phyloP scores from a whole-genome alignment of 805 yeast species.

The Candida peoriensis region DNA sequence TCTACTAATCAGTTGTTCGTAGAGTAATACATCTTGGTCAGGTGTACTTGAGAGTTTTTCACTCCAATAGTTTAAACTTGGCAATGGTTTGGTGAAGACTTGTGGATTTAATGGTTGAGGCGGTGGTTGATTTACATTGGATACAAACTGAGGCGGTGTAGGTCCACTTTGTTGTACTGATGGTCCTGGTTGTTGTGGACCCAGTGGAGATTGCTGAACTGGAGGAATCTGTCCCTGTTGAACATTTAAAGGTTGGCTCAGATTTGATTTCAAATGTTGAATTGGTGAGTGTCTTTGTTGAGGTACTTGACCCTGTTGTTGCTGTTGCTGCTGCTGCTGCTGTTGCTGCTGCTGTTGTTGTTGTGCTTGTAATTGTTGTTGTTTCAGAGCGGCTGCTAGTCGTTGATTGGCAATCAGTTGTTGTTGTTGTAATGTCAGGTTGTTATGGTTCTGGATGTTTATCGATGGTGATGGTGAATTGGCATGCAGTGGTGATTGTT shows the following conservation, averaged over 20 bases:
- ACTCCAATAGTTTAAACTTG: conserved; percentile 51
- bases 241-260: neutral
- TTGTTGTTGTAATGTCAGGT: conserved; percentile 17
- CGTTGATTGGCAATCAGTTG: conserved; percentile 20
- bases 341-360: conserved; percentile 16
- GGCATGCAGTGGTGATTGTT: conserved; percentile 7
- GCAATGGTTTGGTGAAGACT: conserved; percentile 30
- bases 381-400: conserved; percentile 15
- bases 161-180: neutral
- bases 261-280: conserved; percentile 23
- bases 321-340: conserved; percentile 17
- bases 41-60: conserved; percentile 37
- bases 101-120: conserved; percentile 21
- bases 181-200: conserved; percentile 8
- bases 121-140: conserved; percentile 14
- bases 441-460: conserved; percentile 5
- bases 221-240: conserved; percentile 20
- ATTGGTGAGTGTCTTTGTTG: conserved; percentile 34
- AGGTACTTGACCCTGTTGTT: conserved; percentile 22
- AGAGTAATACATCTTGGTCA: conserved; percentile 41
- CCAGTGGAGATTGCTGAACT: conserved; percentile 32
- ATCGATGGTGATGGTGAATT: conserved; percentile 3
- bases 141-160: neutral
- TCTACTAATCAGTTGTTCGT: conserved; percentile 49
- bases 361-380: conserved; percentile 16